Base-by-base conservation (phyloP, 306 rosid genomes). In the Coriaria nepalensis region DNA sequence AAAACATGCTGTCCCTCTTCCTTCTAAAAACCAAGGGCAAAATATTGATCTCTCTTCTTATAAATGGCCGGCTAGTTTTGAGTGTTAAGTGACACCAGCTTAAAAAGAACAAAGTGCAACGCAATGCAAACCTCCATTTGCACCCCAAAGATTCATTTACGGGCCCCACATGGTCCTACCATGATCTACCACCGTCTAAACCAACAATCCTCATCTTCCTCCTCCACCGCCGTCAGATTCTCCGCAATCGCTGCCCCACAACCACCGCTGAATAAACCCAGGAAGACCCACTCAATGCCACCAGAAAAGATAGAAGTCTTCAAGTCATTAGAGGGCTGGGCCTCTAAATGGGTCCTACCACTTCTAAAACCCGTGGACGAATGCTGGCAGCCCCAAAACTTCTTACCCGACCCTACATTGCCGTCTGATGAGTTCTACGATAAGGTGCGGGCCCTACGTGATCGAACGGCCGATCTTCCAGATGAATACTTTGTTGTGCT, bases 401-500 rank as follows among this genome's bases (percentile, higher is more conserved):
- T 82, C 49, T 20, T 86, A 42, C 96, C 94, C 0, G 83, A 79
- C 61, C 52, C 90, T 0, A 4, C 77, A 0, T 37, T 70, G 0
- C 73, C 75, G 4, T 35, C 36, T 0, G 74, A 56, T 0, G 47
- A 82, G 47, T 82, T 86, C 44, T 4, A 52, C 2, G 90, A 72
- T 7, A 69, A 62, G 49, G 82, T 82, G 35, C 59, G 60, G 60
- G 80, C 33, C 0, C 55, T 86, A 2, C 86, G 82, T 0, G 80
- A 82, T 2, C 86, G 84, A 32, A 75, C 92, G 6, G 73, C 70
- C 10, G 80, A 59, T 47, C 58, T 86, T 4, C 78, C 96, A 0
- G 92, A 82, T 2, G 92, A 82, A 60, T 86, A 70, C 47, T 79
- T 82, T 4, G 96, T 86, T 10, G 87, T 75, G 33, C 50, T 82